phyloP scores from a whole-genome alignment of 805 yeast genomes.

The Ascoidea asiatica region DNA sequence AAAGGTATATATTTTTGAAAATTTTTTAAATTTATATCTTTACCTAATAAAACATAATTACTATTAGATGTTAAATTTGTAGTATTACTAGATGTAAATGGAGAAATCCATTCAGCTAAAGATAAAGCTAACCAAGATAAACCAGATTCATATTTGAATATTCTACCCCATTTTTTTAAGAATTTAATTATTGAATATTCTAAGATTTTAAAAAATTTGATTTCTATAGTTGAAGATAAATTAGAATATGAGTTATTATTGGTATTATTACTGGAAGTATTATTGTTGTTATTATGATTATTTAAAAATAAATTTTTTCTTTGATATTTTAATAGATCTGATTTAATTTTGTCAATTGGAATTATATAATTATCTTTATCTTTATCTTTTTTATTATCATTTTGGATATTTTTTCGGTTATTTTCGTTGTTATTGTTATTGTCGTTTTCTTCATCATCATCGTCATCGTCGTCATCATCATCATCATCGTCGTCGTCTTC shows the following conservation, averaged over 20 bases:
- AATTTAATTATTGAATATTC: slow-evolving; percentile 53
- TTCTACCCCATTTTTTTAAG: slow-evolving; percentile 63
- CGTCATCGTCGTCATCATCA: slow-evolving; percentile 16
- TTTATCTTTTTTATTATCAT: slow-evolving; percentile 1
- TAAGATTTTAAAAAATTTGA: slow-evolving; percentile 38
- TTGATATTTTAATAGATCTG: background rate
- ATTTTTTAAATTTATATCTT: slow-evolving; percentile 20
- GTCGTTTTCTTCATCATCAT: slow-evolving; percentile 15
- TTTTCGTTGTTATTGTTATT: background rate
- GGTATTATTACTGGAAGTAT: background rate
- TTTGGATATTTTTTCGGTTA: slow-evolving; percentile 1
- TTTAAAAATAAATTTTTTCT: background rate
- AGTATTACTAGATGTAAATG: slow-evolving; percentile 28
- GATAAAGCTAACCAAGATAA: slow-evolving; percentile 82
- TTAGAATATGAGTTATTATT: slow-evolving; percentile 7
- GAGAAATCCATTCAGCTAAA: slow-evolving; percentile 82
- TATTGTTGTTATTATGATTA: slow-evolving; percentile 1
- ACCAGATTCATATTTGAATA: slow-evolving; percentile 68
- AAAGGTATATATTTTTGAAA: slow-evolving; percentile 2
- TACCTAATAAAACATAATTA: slow-evolving; percentile 38
- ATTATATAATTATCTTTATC: slow-evolving; percentile 1
- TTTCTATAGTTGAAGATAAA: slow-evolving; percentile 24
- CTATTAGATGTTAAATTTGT: slow-evolving; percentile 8
- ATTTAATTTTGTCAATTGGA: slow-evolving; percentile 1
- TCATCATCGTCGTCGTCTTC: slow-evolving; percentile 24